A percentile compares a stretch with the other conserved stretches of the same genome.
These are phyloP conservation scores for Penicillium coprophilum DNA, from an alignment of 495 filamentous ascomycete genomes.

Conservation along the genomic window DNA sequence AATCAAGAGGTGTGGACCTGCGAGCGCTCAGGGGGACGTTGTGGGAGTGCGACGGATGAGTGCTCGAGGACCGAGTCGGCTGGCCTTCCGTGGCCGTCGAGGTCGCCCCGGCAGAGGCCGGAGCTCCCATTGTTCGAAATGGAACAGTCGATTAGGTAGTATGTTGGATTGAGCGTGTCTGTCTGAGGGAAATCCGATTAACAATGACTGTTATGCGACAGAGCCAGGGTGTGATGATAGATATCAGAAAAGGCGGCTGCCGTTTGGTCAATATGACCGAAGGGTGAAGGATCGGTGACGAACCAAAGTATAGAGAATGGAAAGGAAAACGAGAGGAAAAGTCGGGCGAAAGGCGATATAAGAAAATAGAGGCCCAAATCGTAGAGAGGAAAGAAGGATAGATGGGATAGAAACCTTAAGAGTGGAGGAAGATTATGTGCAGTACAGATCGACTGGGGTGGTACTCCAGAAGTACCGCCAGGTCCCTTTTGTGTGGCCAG, in stretches of 20 bases:
- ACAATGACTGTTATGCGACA: slow-evolving; percentile 7
- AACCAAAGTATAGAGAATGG: not conserved
- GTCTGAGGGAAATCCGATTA: slow-evolving; percentile 10
- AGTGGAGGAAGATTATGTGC: slow-evolving; percentile 31
- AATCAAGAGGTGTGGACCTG: slow-evolving; percentile 70
- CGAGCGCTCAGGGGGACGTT: slow-evolving; percentile 69
- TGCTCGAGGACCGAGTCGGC: slow-evolving; percentile 45
- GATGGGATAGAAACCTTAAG: slow-evolving; percentile 25
- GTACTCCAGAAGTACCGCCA: slow-evolving; percentile 19
- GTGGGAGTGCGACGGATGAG: slow-evolving; percentile 49
- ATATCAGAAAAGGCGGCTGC: slow-evolving; percentile 8
- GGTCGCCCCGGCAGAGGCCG: slow-evolving; percentile 49
- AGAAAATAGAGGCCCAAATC: slow-evolving; percentile 16
- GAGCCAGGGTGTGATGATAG: slow-evolving; percentile 8
- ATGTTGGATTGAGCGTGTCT: slow-evolving; percentile 18
- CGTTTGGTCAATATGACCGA: slow-evolving; percentile 5
- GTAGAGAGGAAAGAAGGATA: slow-evolving; percentile 25
- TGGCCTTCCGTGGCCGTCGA: slow-evolving; percentile 39
- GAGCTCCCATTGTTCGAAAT: slow-evolving; percentile 49
- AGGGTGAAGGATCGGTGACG: not conserved
- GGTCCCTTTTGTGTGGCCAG: slow-evolving; percentile 30
- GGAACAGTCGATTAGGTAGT: not conserved
- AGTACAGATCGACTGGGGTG: slow-evolving; percentile 20
- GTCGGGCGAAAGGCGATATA: slow-evolving; percentile 9
- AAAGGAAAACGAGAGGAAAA: slow-evolving; percentile 11